A percentile compares a stretch with the other conserved stretches of the same genome.
These are phyloP conservation scores for Draba incana DNA, from an alignment of 345 rosid genomes.

Conservation along the genomic window DNA sequence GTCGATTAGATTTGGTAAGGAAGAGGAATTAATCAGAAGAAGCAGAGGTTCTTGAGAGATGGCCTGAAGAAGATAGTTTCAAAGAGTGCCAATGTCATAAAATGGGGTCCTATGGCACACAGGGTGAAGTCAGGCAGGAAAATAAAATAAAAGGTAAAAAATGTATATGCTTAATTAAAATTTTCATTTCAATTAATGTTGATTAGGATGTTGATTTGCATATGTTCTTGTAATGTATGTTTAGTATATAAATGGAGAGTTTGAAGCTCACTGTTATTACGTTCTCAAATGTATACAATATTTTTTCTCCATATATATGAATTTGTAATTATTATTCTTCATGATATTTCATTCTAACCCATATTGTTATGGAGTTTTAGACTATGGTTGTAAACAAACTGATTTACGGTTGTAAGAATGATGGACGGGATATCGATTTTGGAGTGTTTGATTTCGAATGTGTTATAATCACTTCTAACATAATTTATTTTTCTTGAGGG, in stretches of 20 bases:
- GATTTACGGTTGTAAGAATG: background rate
- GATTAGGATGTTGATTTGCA: slow-evolving; percentile 18
- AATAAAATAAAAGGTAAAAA: slow-evolving; percentile 28
- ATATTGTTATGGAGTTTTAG: slow-evolving; percentile 19
- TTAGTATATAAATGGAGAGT: slow-evolving; percentile 15
- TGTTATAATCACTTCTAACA: background rate
- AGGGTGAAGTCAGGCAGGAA: slow-evolving; percentile 46
- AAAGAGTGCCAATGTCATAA: slow-evolving; percentile 34
- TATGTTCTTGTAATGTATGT: slow-evolving; percentile 20
- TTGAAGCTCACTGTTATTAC: slow-evolving; percentile 23
- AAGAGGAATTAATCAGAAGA: slow-evolving; percentile 34
- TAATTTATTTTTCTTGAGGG: too few relatives aligned
- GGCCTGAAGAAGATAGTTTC: slow-evolving; percentile 40
- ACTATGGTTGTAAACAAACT: too few relatives aligned
- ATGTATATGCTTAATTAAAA: background rate
- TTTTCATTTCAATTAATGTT: slow-evolving; percentile 1
- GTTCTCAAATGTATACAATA: slow-evolving; percentile 23
- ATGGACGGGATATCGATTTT: slow-evolving; percentile 1
- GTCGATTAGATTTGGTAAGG: slow-evolving; percentile 27
- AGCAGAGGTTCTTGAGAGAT: slow-evolving; percentile 30
- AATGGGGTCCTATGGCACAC: slow-evolving; percentile 43
- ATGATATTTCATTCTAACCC: background rate
- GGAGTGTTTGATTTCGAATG: background rate
- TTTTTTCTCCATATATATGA: slow-evolving; percentile 27
- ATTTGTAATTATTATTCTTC: background rate